Percentiles rank a stretch among this genome's conserved stretches.
phyloP scores from a whole-genome alignment of 2,329 filamentous ascomycete genomes.

The Bipolaris cookei region DNA sequence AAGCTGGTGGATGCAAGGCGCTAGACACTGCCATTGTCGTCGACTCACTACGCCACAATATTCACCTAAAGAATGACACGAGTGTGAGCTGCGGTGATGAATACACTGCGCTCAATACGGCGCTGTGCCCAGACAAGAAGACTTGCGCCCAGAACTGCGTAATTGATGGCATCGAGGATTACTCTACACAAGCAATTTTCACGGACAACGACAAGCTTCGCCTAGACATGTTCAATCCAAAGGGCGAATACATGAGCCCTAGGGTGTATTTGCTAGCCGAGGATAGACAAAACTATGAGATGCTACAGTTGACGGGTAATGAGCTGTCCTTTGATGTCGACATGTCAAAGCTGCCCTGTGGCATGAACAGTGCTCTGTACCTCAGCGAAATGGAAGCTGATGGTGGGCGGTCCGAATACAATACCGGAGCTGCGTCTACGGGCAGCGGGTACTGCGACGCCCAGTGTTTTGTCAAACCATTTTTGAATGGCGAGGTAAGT shows the following conservation, averaged over 20 bases:
- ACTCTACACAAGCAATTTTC: constrained; percentile 61
- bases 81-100: constrained; percentile 43
- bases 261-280: constrained; percentile 69
- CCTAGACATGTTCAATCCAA: constrained; percentile 51
- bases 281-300: constrained; percentile 66
- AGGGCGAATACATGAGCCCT: constrained; percentile 51
- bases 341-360: constrained; percentile 52
- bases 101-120: constrained; percentile 45
- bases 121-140: constrained; percentile 56
- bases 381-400: constrained; percentile 49
- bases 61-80: constrained; percentile 50
- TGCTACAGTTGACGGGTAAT: constrained; percentile 68
- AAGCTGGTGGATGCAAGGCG: constrained; percentile 55
- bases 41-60: constrained; percentile 56
- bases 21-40: constrained; percentile 59
- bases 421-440: constrained; percentile 62
- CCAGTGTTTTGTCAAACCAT: constrained; percentile 54
- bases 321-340: constrained; percentile 78
- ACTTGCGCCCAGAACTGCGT: constrained; percentile 64
- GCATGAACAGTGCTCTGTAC: constrained; percentile 52
- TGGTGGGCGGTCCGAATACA: constrained; percentile 43
- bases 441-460: constrained; percentile 64
- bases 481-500: constrained; percentile 47
- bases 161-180: constrained; percentile 61
- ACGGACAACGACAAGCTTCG: constrained; percentile 57